phyloP scores from a whole-genome alignment of 2,329 filamentous ascomycete species.

The Epicoccum nigrum region DNA sequence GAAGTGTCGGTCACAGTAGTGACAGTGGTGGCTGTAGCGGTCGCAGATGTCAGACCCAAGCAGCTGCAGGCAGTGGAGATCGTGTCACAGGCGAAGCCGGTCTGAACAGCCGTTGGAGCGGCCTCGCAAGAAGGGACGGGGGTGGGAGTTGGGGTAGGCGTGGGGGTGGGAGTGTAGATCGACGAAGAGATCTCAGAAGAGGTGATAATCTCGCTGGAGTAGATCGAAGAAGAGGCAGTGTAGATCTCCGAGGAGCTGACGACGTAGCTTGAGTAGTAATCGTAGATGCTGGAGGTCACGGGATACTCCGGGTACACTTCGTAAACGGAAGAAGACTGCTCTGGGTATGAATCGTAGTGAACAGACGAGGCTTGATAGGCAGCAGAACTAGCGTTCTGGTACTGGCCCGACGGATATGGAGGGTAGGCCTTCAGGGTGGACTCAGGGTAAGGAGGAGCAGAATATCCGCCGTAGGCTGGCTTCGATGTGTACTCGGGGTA shows the following conservation, averaged over 20 bases:
- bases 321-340: slow-evolving; percentile 4
- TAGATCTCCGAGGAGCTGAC: not conserved
- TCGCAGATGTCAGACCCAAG: slow-evolving; percentile 18
- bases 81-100: slow-evolving; percentile 9
- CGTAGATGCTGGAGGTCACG: slow-evolving; percentile 13
- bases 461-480: not conserved
- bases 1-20: slow-evolving; percentile 10
- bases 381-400: slow-evolving; percentile 3
- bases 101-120: slow-evolving; percentile 15
- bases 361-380: slow-evolving; percentile 3
- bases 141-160: slow-evolving; percentile 11
- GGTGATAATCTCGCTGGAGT: slow-evolving; percentile 4
- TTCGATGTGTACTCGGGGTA: no score
- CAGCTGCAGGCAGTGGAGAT: slow-evolving; percentile 17
- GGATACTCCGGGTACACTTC: slow-evolving; percentile 12
- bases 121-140: slow-evolving; percentile 15
- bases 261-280: slow-evolving; percentile 16
- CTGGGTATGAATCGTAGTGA: slow-evolving; percentile 7
- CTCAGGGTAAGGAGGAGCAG: no score
- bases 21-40: slow-evolving; percentile 4
- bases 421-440: no score
- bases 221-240: not conserved
- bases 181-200: slow-evolving; percentile 3
- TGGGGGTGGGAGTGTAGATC: slow-evolving; percentile 8
- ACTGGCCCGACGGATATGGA: not conserved